Base-by-base conservation (phyloP, 139 green algal species). In the Chlorella sp. region DNA sequence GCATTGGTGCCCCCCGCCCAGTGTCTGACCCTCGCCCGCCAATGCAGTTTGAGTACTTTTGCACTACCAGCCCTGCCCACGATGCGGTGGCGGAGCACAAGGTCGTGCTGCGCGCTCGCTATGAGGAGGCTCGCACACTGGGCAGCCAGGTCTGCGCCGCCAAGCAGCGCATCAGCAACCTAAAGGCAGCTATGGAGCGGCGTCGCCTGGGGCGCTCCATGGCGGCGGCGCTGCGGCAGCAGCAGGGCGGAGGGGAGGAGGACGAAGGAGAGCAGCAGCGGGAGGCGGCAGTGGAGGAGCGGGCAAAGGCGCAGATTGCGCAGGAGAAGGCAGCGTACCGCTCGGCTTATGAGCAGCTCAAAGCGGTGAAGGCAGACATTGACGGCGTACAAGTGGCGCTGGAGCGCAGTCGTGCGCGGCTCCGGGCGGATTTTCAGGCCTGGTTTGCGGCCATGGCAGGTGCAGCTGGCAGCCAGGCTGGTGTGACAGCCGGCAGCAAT, bases 71-170 rank as follows among this genome's bases (percentile, higher is more conserved):
- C 87, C 84, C 89, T 0, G 92, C 94, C 60, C 95, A 95, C 77
- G 90, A 96, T 86, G 90, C 90, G 1, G 95, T 98, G 26, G 92
- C 97, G 46, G 92, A 97, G 79, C 96, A 97, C 91, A 98, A 96
- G 90, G 70, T 80, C 16, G 48, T 93, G 68, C 92, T 98, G 60
- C 95, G 95, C 73, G 54, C 82, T 11, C 96, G 97, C 87, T 98
- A 97, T 73, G 86, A 92, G 0, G 74, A 90, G 30, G 95, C 95
- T n/a, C 97, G 97, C 86, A 72, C 81, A 2, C 82, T 94, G 28
- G 93, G 91, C 40, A 58, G 36, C 51, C 48, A 76, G 65, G 80
- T 89, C 54, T 91, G 89, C 43, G 86, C 85, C 19, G 58, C 51
- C 48, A 92, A 93, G 83, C 76, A 85, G 85, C 82, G 70, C 34